A percentile compares a stretch with the other conserved stretches of the same genome.
Evolutionary conservation across 2,329 filamentous ascomycete species (phyloP).

Genomic region (Pseudogymnoascus sp.): DNA sequence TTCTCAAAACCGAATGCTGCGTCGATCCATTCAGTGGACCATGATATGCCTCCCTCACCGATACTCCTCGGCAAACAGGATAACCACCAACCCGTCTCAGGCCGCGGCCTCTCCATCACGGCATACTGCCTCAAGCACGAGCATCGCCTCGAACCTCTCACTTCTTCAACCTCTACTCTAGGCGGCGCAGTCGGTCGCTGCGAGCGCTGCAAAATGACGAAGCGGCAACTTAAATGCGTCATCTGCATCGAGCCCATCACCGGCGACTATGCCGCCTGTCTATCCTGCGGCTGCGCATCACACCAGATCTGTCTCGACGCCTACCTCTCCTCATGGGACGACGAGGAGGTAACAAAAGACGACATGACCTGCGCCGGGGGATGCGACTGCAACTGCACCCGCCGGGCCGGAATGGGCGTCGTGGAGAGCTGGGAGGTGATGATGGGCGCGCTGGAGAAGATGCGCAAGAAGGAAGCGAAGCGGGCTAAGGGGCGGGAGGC

Average conservation of each 20-base stretch:
- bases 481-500: constrained; percentile 14
- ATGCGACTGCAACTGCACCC: constrained; percentile 57
- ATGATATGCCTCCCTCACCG: constrained; percentile 36
- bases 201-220: constrained; percentile 46
- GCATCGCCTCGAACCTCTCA: constrained; percentile 53
- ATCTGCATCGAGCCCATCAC: constrained; percentile 57
- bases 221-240: constrained; percentile 55
- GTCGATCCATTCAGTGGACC: constrained; percentile 24
- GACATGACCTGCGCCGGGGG: constrained; percentile 56
- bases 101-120: constrained; percentile 51
- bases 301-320: constrained; percentile 54
- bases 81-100: constrained; percentile 32
- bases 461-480: constrained; percentile 19
- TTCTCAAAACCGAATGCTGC: constrained; percentile 23
- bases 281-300: constrained; percentile 56
- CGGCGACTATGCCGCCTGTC: constrained; percentile 54
- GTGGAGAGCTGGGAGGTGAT: constrained; percentile 57
- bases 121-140: constrained; percentile 59
- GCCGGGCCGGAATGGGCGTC: constrained; percentile 50
- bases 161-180: constrained; percentile 31
- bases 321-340: constrained; percentile 37
- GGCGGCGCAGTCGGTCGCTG: constrained; percentile 44
- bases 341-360: constrained; percentile 28
- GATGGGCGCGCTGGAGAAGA: constrained; percentile 35
- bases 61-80: constrained; percentile 54